Conservation (phyloP, 2,329 filamentous ascomycete species). For the Akanthomyces dipterigenus region DNA sequence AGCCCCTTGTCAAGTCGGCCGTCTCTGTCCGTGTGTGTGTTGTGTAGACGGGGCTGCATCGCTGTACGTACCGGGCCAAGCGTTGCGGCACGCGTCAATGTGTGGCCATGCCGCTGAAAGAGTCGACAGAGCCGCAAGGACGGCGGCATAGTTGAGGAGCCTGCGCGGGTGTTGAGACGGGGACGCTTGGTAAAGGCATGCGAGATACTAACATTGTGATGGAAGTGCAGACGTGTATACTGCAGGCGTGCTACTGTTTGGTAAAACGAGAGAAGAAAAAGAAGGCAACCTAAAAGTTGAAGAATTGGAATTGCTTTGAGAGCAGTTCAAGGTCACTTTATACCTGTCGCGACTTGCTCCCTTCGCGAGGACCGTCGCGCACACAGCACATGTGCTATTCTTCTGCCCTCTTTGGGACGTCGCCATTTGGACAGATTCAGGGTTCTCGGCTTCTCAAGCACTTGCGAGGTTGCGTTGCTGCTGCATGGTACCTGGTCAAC, state of each 20-base stretch:
- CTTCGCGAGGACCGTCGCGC: background rate
- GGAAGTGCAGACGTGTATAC: background rate
- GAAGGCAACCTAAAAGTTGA: background rate
- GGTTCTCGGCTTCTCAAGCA: background rate
- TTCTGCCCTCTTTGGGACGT: background rate
- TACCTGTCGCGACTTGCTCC: background rate
- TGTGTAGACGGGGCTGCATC: too few species aligned
- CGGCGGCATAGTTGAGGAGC: background rate
- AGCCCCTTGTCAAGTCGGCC: background rate
- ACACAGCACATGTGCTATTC: background rate
- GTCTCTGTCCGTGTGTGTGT: background rate
- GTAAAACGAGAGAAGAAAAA: background rate
- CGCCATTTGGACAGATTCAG: background rate
- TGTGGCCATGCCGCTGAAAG: conserved; percentile 4
- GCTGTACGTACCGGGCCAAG: conserved; percentile 1
- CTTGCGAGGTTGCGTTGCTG: background rate
- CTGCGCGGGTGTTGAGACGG: background rate
- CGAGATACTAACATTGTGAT: background rate
- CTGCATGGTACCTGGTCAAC: background rate
- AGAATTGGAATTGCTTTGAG: background rate
- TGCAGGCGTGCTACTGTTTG: background rate
- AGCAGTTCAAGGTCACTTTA: background rate
- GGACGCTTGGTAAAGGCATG: background rate
- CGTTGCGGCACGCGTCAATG: conserved; percentile 9
- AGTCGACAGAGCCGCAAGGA: background rate